Base-by-base conservation (phyloP, 768 basidiomycete genomes). In the Hortiboletus flavorubellus region DNA sequence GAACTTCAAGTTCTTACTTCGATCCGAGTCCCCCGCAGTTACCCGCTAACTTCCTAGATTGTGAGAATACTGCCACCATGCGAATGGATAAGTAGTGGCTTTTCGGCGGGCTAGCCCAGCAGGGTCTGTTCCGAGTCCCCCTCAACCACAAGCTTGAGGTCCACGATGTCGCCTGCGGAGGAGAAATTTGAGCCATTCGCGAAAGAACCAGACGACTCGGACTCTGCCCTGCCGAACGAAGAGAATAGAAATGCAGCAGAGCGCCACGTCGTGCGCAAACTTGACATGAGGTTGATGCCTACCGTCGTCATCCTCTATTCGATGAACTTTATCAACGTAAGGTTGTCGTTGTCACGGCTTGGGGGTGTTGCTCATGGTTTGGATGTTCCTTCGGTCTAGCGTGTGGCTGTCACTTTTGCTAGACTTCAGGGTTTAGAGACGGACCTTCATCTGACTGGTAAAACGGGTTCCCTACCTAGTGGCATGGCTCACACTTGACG, bases 381-480 rank as follows among this genome's bases (percentile, higher is more conserved):
- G 45, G 11, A 46, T 3, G 12, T 33, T 30, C 16, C 29, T 18
- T 46, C 23, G 42, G 9, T 34, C 10, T 39, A 76, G 75, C 73
- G 75, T n/a, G 70, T 68, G 0, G 74, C 73, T 8, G 57, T 78
- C 18, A 72, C 72, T 4, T 53, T 76, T 7, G 75, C 78, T 14
- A 62, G 74, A 43, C 56, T 76, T 34, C 64, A 77, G 26, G 78
- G 78, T 10, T 56, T 79, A 26, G 69, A 75, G 56, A 38, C 64
- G 21, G 78, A 79, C 56, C 63, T 79, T 4, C 51, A 64, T n/a
- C 53, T 76, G 14, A 62, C 55, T 21, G 69, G 76, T 73, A 40
- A 42, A 26, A 40, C 15, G 9, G 6, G 14, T 53, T 14, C 35
- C 8, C 3, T n/a, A 3, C 5, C 7, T 16, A 4, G 38, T 35